A percentile compares a stretch with the other conserved stretches of the same genome.
phyloP scores from a whole-genome alignment of 106 monocot species.

The Triglochin maritima region DNA sequence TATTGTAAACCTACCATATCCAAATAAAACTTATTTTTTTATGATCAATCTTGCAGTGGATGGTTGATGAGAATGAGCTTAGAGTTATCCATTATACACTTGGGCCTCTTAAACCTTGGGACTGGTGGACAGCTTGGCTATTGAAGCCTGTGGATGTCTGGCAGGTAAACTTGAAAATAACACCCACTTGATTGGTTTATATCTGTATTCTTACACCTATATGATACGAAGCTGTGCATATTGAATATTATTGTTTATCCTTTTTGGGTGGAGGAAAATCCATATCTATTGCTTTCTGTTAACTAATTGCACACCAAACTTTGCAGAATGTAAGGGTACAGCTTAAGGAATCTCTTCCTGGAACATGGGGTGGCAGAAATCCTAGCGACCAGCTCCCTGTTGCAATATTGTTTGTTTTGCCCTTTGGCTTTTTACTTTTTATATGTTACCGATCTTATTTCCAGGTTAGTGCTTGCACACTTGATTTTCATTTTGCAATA shows the following conservation, averaged over 20 bases:
- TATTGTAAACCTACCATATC: background rate
- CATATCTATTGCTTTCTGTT: too few relatives aligned
- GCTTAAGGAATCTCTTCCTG: conserved; percentile 83
- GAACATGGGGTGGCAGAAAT: conserved; percentile 76
- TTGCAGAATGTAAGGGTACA: conserved; percentile 58
- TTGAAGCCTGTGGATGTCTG: conserved; percentile 94
- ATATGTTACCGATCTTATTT: conserved; percentile 44
- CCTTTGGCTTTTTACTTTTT: conserved; percentile 40
- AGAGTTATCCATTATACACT: conserved; percentile 89
- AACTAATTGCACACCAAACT: background rate
- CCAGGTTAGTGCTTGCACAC: conserved; percentile 36
- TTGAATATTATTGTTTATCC: background rate
- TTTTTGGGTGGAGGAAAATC: background rate
- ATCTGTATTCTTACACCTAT: background rate
- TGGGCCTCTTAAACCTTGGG: conserved; percentile 99
- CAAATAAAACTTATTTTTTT: conserved; percentile 3
- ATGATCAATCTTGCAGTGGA: conserved; percentile 55
- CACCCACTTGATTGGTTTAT: too few relatives aligned
- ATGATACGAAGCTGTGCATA: background rate
- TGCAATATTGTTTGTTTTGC: conserved; percentile 55
- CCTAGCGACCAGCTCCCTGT: conserved; percentile 46
- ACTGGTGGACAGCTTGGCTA: conserved; percentile 99
- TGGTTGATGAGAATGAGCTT: conserved; percentile 97
- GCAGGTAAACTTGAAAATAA: conserved; percentile 43
- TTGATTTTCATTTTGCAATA: background rate